These are phyloP conservation scores for Sarocladiaceae sp. DNA, from an alignment of 2,329 filamentous ascomycete genomes.

Conservation along the genomic window DNA sequence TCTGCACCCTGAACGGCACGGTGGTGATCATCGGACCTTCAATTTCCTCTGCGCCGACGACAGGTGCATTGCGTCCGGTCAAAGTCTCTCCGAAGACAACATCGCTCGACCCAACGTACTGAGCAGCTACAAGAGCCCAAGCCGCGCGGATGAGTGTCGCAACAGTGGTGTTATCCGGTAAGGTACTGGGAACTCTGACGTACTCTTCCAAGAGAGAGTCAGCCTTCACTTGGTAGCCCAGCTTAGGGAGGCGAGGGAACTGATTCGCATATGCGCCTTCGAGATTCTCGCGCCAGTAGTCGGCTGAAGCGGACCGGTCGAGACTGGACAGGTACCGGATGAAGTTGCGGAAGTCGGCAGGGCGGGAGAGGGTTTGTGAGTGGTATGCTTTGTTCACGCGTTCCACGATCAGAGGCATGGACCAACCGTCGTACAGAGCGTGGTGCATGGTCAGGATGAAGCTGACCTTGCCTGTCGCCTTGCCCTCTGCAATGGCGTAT, in stretches of 20 bases:
- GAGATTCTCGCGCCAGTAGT: conserved; percentile 43
- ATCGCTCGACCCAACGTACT: conserved; percentile 48
- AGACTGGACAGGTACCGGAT: conserved; percentile 40
- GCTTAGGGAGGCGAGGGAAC: conserved; percentile 43
- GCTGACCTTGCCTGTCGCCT: conserved; percentile 26
- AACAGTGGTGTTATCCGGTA: conserved; percentile 41
- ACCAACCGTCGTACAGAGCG: conserved; percentile 54
- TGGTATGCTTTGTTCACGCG: conserved; percentile 42
- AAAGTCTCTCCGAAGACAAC: conserved; percentile 57
- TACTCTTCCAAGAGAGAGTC: conserved; percentile 52
- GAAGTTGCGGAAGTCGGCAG: conserved; percentile 44
- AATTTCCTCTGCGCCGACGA: conserved; percentile 47
- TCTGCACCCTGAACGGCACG: conserved; percentile 48
- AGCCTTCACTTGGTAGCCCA: conserved; percentile 44
- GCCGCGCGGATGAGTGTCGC: conserved; percentile 55
- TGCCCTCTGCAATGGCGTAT: conserved; percentile 36
- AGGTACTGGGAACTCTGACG: conserved; percentile 21
- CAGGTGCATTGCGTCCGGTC: conserved; percentile 49
- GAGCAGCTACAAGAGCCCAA: conserved; percentile 51
- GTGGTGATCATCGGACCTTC: conserved; percentile 60
- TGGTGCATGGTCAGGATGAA: conserved; percentile 55
- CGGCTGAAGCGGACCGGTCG: conserved; percentile 34
- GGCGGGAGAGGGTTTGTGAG: conserved; percentile 23
- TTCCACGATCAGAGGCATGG: conserved; percentile 45
- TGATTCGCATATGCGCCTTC: conserved; percentile 39